Evolutionary conservation across 1,284 basidiomycete genomes (phyloP).

Genomic region (Somion occarium): DNA sequence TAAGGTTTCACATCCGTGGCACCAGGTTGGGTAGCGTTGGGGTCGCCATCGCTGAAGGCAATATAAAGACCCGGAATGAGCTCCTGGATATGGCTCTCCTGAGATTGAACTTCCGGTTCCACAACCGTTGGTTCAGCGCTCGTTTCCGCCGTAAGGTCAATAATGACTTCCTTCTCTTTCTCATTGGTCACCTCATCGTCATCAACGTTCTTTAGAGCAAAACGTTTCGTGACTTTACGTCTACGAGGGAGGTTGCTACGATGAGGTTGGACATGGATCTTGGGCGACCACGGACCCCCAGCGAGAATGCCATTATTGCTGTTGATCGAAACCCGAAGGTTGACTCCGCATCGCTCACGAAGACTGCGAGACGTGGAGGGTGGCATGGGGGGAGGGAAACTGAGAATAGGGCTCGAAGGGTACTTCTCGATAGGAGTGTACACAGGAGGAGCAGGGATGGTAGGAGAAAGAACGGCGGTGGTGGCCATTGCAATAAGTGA

Average conservation of each 20-base stretch:
- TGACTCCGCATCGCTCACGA: constrained; percentile 21
- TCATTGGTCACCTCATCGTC: background rate
- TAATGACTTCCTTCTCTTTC: background rate
- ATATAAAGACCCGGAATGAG: constrained; percentile 22
- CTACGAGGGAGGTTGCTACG: constrained; percentile 24
- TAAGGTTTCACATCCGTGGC: constrained; percentile 16
- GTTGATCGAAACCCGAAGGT: background rate
- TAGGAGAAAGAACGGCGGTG: background rate
- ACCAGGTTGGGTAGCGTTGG: constrained; percentile 4
- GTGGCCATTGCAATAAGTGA: constrained; percentile 5
- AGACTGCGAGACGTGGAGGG: constrained; percentile 18
- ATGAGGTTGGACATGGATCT: constrained; percentile 23
- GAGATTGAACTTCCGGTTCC: constrained; percentile 7
- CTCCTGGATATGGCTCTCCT: constrained; percentile 20
- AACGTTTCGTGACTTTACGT: constrained; percentile 21
- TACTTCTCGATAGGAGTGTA: constrained; percentile 11
- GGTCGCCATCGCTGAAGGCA: constrained; percentile 17
- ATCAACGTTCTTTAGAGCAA: constrained; percentile 12
- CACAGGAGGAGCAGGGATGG: background rate
- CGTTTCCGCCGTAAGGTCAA: constrained; percentile 2
- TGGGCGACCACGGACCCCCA: constrained; percentile 17
- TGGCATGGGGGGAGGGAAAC: constrained; percentile 17
- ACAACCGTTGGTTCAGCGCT: background rate
- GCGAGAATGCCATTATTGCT: background rate
- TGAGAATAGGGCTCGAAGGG: constrained; percentile 20